Conservation (phyloP, 129 eudicot genomes). For the Apium graveolens region DNA sequence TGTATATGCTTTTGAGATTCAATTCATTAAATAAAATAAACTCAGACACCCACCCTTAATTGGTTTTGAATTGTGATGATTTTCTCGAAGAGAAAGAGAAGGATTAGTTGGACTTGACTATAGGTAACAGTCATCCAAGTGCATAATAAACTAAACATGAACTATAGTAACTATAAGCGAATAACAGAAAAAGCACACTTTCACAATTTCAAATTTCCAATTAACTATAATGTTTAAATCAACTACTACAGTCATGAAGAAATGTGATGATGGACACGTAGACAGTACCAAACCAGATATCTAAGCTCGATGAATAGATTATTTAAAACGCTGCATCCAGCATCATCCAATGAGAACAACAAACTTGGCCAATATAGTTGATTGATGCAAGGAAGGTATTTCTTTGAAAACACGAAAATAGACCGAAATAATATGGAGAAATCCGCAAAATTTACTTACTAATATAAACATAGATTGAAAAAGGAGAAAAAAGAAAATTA, state of each 20-base stretch:
- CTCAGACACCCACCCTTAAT: neutral
- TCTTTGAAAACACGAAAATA: neutral
- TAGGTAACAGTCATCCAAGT: neutral
- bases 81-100: neutral
- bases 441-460: neutral
- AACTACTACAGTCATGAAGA: neutral
- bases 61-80: neutral
- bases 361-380: neutral
- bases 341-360: neutral
- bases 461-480: slow-evolving; percentile 1
- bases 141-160: neutral
- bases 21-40: neutral
- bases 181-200: neutral
- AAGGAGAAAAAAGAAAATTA: slow-evolving; percentile 10
- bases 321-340: neutral
- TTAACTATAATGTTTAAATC: neutral
- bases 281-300: neutral
- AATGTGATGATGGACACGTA: too few relatives aligned
- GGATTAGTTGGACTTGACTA: neutral
- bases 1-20: neutral
- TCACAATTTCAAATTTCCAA: neutral
- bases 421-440: neutral
- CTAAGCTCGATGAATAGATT: neutral
- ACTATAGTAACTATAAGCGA: neutral
- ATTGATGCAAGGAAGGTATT: neutral